Base-by-base conservation (phyloP, 148 eudicot genomes). In the Amaranthus cruentus region DNA sequence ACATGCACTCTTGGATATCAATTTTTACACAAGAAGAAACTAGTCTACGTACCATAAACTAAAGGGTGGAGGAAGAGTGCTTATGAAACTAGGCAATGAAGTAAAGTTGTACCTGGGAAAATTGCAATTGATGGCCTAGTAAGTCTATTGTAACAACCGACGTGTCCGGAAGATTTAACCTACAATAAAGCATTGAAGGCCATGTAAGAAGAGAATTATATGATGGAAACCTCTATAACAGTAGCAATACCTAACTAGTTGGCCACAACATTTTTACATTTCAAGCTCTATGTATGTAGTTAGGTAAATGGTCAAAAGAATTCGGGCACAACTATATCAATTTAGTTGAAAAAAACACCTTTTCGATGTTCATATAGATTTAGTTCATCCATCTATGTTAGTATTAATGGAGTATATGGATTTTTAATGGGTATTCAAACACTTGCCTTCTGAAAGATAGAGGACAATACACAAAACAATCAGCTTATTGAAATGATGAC, bases 111-210 rank as follows among this genome's bases (percentile, higher is more conserved):
- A 93, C 96, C 98, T 93, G 98, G 51, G 91, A 76, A 87, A 93
- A 93, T 46, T 90, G 90, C 60, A 93, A 83, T 75, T 90, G 87
- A 84, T 90, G 85, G 55, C 94, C 92, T 28, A 93, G 69, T 75
- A 87, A 82, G 68, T 93, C 98, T 81, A 93, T 83, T 8, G 67
- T 46, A 71, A 93, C 83, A 52, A 88, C 81, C 66, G 92, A 90
- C 48, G 98, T 90, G 75, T 84, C 75, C 6, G 98, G 96, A 77
- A 90, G 83, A 83, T 93, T 93, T 69, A 93, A 81, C 79, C 98
- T 93, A 87, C 51, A 71, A 68, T 21, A 51, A 47, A 15, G 59
- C 21, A 56, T 38, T 38, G n/a, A 11, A 59, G 52, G 58, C 18
- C 13, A 54, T 38, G 57, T 62, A 61, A 78, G 69, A 47, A 61